Evolutionary conservation across 2,329 filamentous ascomycete genomes (phyloP).

Genomic region (Apiospora phragmitis): DNA sequence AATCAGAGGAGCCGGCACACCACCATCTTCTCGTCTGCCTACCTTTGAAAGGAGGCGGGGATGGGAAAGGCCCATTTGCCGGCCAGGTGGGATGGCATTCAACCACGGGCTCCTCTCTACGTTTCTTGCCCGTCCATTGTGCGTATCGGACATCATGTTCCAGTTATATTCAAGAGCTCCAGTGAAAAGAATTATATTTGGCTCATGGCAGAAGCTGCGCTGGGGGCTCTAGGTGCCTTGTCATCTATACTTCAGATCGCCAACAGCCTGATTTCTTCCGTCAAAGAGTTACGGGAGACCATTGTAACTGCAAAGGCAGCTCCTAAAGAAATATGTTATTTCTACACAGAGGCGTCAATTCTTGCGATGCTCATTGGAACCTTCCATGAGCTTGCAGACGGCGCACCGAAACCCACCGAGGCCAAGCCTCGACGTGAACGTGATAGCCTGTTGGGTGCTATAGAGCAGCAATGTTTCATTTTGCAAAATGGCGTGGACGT

Average conservation of each 20-base stretch:
- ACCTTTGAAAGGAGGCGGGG: not conserved
- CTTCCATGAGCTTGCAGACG: not conserved
- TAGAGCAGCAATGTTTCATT: not conserved
- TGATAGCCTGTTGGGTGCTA: not conserved
- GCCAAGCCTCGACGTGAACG: not conserved
- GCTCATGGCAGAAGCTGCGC: constrained; percentile 11
- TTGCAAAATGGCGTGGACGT: not conserved
- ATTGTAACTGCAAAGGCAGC: not conserved
- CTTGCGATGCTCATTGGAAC: not conserved
- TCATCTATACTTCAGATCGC: not conserved
- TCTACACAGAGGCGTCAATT: not conserved
- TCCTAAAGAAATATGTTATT: not conserved
- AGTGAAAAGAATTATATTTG: not conserved
- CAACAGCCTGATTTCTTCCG: not conserved
- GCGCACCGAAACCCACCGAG: not conserved
- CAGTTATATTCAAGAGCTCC: not conserved
- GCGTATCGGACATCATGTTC: not conserved
- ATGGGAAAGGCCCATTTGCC: not conserved
- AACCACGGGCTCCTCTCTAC: not conserved
- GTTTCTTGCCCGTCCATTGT: not conserved
- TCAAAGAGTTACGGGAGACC: not conserved
- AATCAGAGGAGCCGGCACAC: not conserved
- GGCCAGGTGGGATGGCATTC: not conserved
- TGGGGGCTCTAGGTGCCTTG: constrained; percentile 19
- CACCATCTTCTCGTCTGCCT: not conserved